A percentile compares a stretch with the other conserved stretches of the same genome.
Evolutionary conservation across 257 asterid species (phyloP).

Genomic region (Capsicum pubescens): DNA sequence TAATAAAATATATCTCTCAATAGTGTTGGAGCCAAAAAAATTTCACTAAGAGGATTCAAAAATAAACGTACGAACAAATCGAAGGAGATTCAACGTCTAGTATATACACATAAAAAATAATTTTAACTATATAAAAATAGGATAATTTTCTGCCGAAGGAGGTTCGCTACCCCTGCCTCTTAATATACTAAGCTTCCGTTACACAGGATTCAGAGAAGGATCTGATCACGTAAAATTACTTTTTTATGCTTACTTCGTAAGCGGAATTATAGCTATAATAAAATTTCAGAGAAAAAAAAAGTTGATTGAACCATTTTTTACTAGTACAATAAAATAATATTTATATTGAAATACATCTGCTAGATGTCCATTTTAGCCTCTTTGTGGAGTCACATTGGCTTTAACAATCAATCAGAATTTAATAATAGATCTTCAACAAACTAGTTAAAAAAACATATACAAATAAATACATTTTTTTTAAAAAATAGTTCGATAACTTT

Average conservation of each 20-base stretch:
- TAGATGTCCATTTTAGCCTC: neutral
- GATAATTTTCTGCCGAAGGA: no score
- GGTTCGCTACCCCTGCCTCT: neutral
- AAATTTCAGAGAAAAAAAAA: neutral
- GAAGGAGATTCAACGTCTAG: no score
- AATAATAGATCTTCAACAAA: constrained; percentile 44
- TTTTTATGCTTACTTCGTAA: no score
- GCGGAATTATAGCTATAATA: neutral
- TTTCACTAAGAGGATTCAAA: no score
- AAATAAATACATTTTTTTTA: no score
- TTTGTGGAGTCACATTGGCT: neutral
- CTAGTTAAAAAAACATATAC: neutral
- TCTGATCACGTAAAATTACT: neutral
- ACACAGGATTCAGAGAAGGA: neutral
- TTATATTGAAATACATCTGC: neutral
- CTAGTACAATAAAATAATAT: no score
- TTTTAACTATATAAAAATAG: no score
- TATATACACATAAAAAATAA: no score
- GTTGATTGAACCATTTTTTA: neutral
- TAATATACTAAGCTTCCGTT: neutral
- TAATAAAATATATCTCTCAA: neutral
- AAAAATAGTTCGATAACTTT: no score
- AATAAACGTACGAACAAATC: no score
- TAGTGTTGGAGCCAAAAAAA: no score
- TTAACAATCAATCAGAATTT: constrained; percentile 42